Evolutionary conservation across 495 filamentous ascomycete species (phyloP).

Genomic region (Tuber aestivum): DNA sequence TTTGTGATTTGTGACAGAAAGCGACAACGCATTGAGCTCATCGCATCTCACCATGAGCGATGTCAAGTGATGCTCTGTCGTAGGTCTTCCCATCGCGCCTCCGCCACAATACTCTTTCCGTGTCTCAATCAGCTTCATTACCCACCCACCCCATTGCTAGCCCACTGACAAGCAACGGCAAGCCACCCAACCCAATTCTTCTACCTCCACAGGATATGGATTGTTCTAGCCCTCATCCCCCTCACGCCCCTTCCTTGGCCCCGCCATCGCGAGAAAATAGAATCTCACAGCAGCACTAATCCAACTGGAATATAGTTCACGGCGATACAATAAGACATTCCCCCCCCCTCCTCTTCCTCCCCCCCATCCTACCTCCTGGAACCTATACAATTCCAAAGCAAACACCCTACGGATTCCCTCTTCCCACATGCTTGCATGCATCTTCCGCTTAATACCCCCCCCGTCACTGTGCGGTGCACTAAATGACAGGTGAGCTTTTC

Average conservation of each 20-base stretch:
- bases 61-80: neutral
- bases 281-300: neutral
- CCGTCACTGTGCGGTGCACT: neutral
- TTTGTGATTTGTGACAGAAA: slow-evolving; percentile 5
- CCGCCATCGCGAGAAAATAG: neutral
- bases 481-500: neutral
- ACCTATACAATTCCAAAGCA: neutral
- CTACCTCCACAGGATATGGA: neutral
- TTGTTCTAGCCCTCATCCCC: neutral
- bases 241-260: neutral
- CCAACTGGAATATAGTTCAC: neutral
- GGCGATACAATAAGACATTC: neutral
- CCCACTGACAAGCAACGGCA: neutral
- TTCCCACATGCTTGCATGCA: neutral
- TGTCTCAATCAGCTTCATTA: neutral
- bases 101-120: neutral
- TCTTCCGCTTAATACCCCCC: neutral
- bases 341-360: neutral
- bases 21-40: neutral
- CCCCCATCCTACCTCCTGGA: neutral
- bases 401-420: neutral
- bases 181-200: neutral
- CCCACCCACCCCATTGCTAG: neutral
- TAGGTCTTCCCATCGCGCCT: neutral
- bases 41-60: neutral